Conservation (phyloP, 2,329 filamentous ascomycete species). For the Trichoderma gracile region DNA sequence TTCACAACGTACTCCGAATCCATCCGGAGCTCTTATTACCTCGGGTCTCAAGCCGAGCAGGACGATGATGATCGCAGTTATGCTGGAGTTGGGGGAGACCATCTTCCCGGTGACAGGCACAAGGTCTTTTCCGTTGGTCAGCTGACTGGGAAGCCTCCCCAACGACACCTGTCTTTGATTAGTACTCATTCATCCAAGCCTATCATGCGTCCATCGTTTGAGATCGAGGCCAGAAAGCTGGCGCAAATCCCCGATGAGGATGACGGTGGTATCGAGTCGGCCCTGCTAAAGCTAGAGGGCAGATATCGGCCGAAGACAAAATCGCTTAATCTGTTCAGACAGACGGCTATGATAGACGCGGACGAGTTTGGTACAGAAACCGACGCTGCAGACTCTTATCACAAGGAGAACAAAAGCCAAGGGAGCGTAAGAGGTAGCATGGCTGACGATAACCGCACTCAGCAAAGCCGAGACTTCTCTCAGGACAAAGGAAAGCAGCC, state of each 20-base stretch:
- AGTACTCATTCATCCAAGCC: slow-evolving; percentile 65
- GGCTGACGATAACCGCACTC: neutral
- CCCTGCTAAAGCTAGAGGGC: slow-evolving; percentile 87
- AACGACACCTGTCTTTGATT: slow-evolving; percentile 55
- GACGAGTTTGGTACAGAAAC: neutral
- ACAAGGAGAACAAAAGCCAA: neutral
- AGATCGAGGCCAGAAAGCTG: slow-evolving; percentile 82
- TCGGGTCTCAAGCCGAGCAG: slow-evolving; percentile 40
- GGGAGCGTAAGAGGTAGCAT: neutral
- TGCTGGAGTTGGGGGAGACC: neutral
- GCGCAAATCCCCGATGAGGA: slow-evolving; percentile 82
- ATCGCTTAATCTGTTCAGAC: slow-evolving; percentile 37
- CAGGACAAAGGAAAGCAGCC: slow-evolving; percentile 8
- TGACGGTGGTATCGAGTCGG: slow-evolving; percentile 89
- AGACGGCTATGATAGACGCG: slow-evolving; percentile 15
- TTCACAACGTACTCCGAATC: slow-evolving; percentile 63
- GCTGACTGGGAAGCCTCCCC: slow-evolving; percentile 53
- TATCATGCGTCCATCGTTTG: slow-evolving; percentile 73
- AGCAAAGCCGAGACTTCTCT: neutral
- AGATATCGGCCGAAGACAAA: slow-evolving; percentile 63
- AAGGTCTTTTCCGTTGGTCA: slow-evolving; percentile 58
- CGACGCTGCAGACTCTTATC: neutral
- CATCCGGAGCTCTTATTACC: slow-evolving; percentile 57
- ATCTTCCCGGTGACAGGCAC: neutral
- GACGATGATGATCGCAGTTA: slow-evolving; percentile 1